Base-by-base conservation (phyloP, 345 rosid genomes). In the Raphanus sativus region DNA sequence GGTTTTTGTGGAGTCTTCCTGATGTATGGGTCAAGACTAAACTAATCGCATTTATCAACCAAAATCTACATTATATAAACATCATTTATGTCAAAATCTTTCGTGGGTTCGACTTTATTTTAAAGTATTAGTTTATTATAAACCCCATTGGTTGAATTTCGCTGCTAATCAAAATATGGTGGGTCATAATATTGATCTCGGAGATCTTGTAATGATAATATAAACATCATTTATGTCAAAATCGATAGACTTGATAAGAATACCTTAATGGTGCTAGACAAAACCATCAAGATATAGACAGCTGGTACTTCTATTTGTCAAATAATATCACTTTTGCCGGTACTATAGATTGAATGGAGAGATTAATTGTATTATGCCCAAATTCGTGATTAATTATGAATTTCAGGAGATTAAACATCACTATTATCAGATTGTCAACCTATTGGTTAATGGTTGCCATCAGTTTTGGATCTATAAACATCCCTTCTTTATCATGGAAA, bases 131-230 rank as follows among this genome's bases (percentile, higher is more conserved):
- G 29, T 38, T 71, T 58, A 71, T 61, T 76, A 62, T 66, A 71
- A 63, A 66, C 34, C 52, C 73, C 55, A 85, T 86, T 85, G 86
- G 92, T 81, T 80, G 63, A 78, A 76, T 52, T 80, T 82, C 68
- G 67, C 85, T 75, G 84, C 81, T 83, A 82, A 84, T 83, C 88
- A 84, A 77, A 84, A 66, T 75, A 76, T 83, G 82, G 96, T 89
- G 97, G 98, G 94, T 36, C 90, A 85, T 54, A 52, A 69, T 54
- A 4, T 61, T 74, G 97, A 91, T 91, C 89, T 71, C 86, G 93
- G 86, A 69, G 83, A 91, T 91, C 97, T 91, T 88, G 74, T 67
- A 63, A 87, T 80, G 90, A 90, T 90, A 89, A 85, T 52, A 52
- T 84, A 81, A 84, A 86, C 91, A 89, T 85, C 91, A 80, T 80